phyloP scores from a whole-genome alignment of 2,329 filamentous ascomycete genomes.

The Bipolaris oryzae region DNA sequence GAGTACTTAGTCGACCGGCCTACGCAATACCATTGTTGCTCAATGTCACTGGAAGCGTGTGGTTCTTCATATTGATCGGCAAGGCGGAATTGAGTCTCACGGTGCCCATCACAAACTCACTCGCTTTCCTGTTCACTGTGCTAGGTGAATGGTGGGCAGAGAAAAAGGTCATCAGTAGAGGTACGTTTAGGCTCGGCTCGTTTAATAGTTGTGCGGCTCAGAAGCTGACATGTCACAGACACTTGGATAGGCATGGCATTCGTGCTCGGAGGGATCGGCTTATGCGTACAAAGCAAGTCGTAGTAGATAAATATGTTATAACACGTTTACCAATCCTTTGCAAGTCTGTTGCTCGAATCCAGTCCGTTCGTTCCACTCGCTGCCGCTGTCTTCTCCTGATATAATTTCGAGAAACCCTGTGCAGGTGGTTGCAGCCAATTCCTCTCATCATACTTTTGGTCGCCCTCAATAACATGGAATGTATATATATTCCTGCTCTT shows the following conservation, averaged over 20 bases:
- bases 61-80: constrained; percentile 95
- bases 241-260: constrained; percentile 83
- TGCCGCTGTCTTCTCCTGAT: constrained; percentile 23
- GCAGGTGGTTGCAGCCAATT: constrained; percentile 93
- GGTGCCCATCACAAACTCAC: constrained; percentile 91
- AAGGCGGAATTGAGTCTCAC: constrained; percentile 91
- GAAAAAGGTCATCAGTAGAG: constrained; percentile 82
- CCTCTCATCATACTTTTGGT: constrained; percentile 76
- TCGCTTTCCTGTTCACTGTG: constrained; percentile 96
- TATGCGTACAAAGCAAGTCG: constrained; percentile 73
- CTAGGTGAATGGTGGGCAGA: constrained; percentile 95
- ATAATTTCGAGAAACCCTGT: constrained; percentile 77
- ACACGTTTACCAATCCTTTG: constrained; percentile 22
- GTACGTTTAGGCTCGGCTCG: constrained; percentile 58
- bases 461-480: constrained; percentile 92
- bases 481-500: constrained; percentile 96
- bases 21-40: constrained; percentile 85
- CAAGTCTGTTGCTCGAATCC: constrained; percentile 14
- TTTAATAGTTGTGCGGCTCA: not conserved
- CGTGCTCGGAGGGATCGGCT: constrained; percentile 77
- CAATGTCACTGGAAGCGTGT: constrained; percentile 90
- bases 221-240: constrained; percentile 57
- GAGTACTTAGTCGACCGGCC: constrained; percentile 77
- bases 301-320: constrained; percentile 16
- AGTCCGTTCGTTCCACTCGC: not conserved